Percentiles rank a stretch among this genome's conserved stretches.
Conservation (phyloP, 139 green algal species). For the Mesotaenium endlicherianum region DNA sequence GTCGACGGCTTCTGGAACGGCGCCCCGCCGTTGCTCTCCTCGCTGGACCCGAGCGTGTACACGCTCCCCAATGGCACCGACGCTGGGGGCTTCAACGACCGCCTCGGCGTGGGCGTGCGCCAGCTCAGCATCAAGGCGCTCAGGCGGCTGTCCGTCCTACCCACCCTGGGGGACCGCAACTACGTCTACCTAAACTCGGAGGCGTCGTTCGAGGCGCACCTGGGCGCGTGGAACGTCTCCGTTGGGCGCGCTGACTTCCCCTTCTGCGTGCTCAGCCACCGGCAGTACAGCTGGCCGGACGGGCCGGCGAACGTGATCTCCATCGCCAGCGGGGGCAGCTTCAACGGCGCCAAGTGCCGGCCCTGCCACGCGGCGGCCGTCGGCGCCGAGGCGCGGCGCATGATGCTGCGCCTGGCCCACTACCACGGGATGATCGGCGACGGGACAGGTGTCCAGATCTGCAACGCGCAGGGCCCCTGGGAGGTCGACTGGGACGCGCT, state of each 20-base stretch:
- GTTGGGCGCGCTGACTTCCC: conserved; percentile 10
- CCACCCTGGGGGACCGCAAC: not conserved
- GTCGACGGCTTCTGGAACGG: conserved; percentile 41
- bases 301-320: not conserved
- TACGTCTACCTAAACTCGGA: conserved; percentile 20
- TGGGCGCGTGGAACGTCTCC: not conserved
- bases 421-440: no score
- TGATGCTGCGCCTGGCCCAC: no score
- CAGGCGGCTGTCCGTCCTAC: not conserved
- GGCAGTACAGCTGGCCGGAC: not conserved
- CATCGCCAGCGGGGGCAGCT: not conserved
- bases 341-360: conserved; percentile 46
- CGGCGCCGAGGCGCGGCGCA: not conserved
- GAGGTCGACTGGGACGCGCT: not conserved
- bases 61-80: conserved; percentile 27
- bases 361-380: conserved; percentile 1
- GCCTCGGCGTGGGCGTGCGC: conserved; percentile 25
- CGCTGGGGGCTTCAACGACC: conserved; percentile 36
- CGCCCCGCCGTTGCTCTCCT: not conserved
- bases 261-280: conserved; percentile 41
- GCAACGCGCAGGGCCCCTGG: conserved; percentile 2
- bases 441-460: not conserved
- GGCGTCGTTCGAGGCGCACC: conserved; percentile 10
- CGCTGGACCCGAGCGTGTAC: not conserved
- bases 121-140: not conserved